Evolutionary conservation across 352 stramenopile genomes (phyloP), one percentile per base, ranked within the genome.

Genomic region (Phytophthora sp.): DNA sequence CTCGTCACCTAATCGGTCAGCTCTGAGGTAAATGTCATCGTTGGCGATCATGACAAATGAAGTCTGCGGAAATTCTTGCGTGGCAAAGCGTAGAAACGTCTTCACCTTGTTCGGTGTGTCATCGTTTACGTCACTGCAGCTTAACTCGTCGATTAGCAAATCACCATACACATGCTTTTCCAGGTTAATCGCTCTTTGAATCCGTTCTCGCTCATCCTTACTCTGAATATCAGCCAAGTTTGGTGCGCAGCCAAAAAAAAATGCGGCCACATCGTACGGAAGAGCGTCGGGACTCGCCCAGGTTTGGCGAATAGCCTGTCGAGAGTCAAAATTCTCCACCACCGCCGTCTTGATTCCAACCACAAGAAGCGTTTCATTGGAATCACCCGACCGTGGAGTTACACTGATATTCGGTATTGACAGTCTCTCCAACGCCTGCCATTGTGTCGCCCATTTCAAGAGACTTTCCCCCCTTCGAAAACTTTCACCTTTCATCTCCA

Each of bases 271-370:
- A 7, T 67, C 57, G 0, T 18, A 21, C 8, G 57, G 53, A 3
- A 82, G 58, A 4, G 12, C 15, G 20, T 23, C 16, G 29, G 23
- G 36, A 31, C 38, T 73, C 2, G 58, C 67, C 79, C 82, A 89
- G 2, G 82, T 89, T 26, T 74, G 33, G 30, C 77, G 74, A 51
- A 84, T 77, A 7, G 59, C 70, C 45, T 79, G 73, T 16, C 75
- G 70, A 13, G 36, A 33, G 9, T 41, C n/a, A 16, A 76, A 79
- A 27, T 79, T 79, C 30, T 66, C 15, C 8, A 72, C 11, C 11
- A 82, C 54, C 8, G 59, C 71, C 0, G 74, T 78, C 45, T 90
- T 90, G 51, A 89, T 46, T 7, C 82, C 82, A 46, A 88, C 75
- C 0, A 88, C 24, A 2, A 88, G 54, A 39, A 63, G n/a, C 11